Conservation (phyloP, 805 yeast genomes). For the Hanseniaspora lachancei region DNA sequence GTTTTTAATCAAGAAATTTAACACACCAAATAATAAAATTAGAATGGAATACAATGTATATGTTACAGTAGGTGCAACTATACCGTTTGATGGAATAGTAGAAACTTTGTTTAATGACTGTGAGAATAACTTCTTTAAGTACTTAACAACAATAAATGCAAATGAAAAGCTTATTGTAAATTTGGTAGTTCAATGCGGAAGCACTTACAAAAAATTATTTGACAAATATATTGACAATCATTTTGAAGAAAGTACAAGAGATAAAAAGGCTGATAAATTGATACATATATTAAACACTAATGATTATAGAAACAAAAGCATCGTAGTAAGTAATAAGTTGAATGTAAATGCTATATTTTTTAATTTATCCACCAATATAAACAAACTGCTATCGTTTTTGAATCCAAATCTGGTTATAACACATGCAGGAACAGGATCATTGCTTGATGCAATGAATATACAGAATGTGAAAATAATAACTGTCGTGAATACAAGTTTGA, state of each 20-base stretch:
- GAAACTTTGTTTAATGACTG: conserved; percentile 26
- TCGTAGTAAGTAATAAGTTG: conserved; percentile 13
- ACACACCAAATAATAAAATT: too few relatives aligned
- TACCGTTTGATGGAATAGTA: conserved; percentile 55
- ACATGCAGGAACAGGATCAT: conserved; percentile 89
- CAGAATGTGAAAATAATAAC: conserved; percentile 35
- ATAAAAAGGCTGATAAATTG: not conserved
- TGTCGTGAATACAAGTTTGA: conserved; percentile 55
- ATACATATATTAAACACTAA: not conserved
- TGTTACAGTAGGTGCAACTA: conserved; percentile 86
- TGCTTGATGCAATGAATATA: conserved; percentile 50
- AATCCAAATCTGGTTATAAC: conserved; percentile 53
- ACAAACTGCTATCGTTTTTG: conserved; percentile 28
- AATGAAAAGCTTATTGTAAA: conserved; percentile 27
- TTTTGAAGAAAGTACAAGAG: too few relatives aligned
- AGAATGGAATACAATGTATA: conserved; percentile 24
- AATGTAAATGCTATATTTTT: conserved; percentile 32
- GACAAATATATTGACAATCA: not conserved
- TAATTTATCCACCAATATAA: conserved; percentile 33
- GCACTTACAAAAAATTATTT: conserved; percentile 20
- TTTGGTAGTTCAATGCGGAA: conserved; percentile 51
- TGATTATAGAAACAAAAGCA: not conserved
- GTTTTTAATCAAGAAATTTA: too few relatives aligned
- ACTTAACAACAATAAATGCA: conserved; percentile 23
- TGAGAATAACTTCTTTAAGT: not conserved